These are phyloP conservation scores for Madurella fahalii DNA, from an alignment of 2,329 filamentous ascomycete genomes.

Conservation along the genomic window DNA sequence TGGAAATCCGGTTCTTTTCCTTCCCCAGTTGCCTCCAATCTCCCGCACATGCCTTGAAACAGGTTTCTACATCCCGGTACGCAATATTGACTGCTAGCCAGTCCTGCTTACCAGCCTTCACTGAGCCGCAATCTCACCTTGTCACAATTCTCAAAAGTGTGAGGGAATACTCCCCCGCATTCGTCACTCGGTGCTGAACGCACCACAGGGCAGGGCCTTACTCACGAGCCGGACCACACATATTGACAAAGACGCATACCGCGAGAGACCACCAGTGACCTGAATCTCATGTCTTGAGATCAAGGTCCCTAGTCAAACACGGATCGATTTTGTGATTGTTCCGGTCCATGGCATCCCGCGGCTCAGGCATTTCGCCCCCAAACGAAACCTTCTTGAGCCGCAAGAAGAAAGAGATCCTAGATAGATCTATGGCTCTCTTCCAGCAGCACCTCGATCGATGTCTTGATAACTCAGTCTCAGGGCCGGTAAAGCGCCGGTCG, in stretches of 20 bases:
- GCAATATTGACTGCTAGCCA: not conserved
- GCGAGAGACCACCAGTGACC: not conserved
- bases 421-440: slow-evolving; percentile 26
- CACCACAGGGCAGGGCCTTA: not conserved
- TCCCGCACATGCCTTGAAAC: not conserved
- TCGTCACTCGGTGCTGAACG: not conserved
- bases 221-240: not conserved
- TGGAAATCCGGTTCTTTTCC: not conserved
- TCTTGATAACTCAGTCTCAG: slow-evolving; percentile 19
- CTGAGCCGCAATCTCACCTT: no score
- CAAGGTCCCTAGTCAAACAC: slow-evolving; percentile 18
- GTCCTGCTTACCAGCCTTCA: no score
- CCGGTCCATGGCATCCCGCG: slow-evolving; percentile 25
- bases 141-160: no score
- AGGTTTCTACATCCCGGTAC: not conserved
- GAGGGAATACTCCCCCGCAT: not conserved
- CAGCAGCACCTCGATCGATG: slow-evolving; percentile 20
- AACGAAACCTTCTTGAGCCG: slow-evolving; percentile 21
- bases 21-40: not conserved
- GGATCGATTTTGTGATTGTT: slow-evolving; percentile 20
- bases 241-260: not conserved
- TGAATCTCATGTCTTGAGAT: slow-evolving; percentile 26
- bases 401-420: slow-evolving; percentile 25
- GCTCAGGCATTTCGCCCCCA: slow-evolving; percentile 21
- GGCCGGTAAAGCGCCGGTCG: slow-evolving; percentile 9